Percentiles rank a stretch among this genome's conserved stretches.
phyloP scores from a whole-genome alignment of 768 basidiomycete species.

The Boletus insuetus region DNA sequence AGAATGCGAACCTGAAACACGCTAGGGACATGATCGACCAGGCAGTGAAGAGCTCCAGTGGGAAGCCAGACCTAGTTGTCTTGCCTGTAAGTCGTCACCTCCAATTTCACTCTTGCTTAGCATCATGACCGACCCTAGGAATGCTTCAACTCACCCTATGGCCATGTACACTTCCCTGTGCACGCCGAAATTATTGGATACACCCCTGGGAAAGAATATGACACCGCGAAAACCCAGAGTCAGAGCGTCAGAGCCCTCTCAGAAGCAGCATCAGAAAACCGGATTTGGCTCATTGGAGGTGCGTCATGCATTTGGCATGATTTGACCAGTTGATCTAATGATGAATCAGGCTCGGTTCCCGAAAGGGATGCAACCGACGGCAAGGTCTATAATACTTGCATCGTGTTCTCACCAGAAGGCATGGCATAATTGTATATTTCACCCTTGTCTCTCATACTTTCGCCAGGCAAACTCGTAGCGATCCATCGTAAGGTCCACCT shows the following conservation, averaged over 20 bases:
- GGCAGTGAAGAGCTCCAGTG: constrained; percentile 46
- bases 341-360: constrained; percentile 81
- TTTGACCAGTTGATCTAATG: not conserved
- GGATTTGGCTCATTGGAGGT: constrained; percentile 94
- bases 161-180: constrained; percentile 72
- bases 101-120: not conserved
- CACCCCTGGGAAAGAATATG: constrained; percentile 54
- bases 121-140: constrained; percentile 45
- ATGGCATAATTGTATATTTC: constrained; percentile 1
- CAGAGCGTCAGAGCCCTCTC: constrained; percentile 84
- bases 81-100: constrained; percentile 58
- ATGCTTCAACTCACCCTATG: constrained; percentile 88
- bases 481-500: constrained; percentile 93
- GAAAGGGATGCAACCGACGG: constrained; percentile 64
- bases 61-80: constrained; percentile 77
- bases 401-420: constrained; percentile 85
- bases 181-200: constrained; percentile 81
- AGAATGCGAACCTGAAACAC: constrained; percentile 76
- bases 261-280: constrained; percentile 69
- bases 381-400: constrained; percentile 90
- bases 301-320: not conserved
- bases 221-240: constrained; percentile 53
- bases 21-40: constrained; percentile 77
- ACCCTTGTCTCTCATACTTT: not conserved
- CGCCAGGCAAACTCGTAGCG: constrained; percentile 78